Conservation (phyloP, 164 flowering plant species). For the Pachysandra terminalis region DNA sequence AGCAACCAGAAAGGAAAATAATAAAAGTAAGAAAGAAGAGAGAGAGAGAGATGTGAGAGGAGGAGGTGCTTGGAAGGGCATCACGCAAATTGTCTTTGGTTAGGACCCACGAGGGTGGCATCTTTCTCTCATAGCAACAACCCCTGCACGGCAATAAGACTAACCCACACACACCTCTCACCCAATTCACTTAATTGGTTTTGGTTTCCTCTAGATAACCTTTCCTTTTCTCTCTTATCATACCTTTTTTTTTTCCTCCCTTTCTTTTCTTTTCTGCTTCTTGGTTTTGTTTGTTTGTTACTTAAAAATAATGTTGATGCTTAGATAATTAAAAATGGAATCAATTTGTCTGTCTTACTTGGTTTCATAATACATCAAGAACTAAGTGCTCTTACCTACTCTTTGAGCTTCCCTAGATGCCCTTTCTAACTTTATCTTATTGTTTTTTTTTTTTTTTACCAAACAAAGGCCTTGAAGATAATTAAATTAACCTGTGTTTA, state of each 20-base stretch:
- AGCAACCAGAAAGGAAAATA: conserved; percentile 16
- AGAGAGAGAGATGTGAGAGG: conserved; percentile 17
- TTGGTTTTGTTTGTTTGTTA: neutral
- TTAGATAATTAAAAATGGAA: conserved; percentile 5
- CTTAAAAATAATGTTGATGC: neutral
- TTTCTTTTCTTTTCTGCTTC: neutral
- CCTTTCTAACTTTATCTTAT: neutral
- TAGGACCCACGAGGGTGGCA: conserved; percentile 31
- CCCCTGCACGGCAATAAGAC: conserved; percentile 24
- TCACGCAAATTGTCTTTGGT: conserved; percentile 37
- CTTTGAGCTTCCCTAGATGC: neutral
- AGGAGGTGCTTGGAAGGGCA: conserved; percentile 30
- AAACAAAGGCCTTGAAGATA: neutral
- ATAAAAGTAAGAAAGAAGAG: neutral
- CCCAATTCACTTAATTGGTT: conserved; percentile 14
- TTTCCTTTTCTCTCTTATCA: conserved; percentile 8
- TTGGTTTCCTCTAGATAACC: conserved; percentile 12
- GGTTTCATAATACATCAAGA: conserved; percentile 1
- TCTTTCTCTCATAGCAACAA: conserved; percentile 8
- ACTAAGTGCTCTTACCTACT: neutral
- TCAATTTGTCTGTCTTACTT: conserved; percentile 11
- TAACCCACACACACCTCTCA: conserved; percentile 1
- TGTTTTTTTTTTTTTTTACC: neutral
- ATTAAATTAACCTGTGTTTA: neutral
- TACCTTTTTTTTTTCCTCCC: too few relatives aligned